Evolutionary conservation across 2,329 filamentous ascomycete species (phyloP).

Genomic region (Fusarium illudens): DNA sequence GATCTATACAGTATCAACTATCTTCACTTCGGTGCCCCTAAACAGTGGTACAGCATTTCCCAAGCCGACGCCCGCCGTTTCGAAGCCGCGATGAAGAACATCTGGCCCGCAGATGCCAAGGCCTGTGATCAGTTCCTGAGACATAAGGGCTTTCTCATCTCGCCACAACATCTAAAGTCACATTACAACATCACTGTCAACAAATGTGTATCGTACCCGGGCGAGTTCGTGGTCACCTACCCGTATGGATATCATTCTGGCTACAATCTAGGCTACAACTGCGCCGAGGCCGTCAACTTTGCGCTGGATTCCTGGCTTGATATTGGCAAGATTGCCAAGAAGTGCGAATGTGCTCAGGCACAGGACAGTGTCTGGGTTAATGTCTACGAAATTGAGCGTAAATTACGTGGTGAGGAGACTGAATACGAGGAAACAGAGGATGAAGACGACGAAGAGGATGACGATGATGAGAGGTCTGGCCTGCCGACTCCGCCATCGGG

Average conservation of each 20-base stretch:
- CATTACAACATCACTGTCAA: conserved; percentile 97
- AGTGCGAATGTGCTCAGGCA: conserved; percentile 93
- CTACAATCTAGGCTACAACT: conserved; percentile 98
- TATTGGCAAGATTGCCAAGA: conserved; percentile 94
- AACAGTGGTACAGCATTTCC: conserved; percentile 99
- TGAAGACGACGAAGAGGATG: conserved; percentile 72
- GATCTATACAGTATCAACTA: conserved; percentile 99
- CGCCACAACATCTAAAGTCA: conserved; percentile 83
- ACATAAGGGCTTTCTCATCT: conserved; percentile 97
- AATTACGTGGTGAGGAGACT: conserved; percentile 86
- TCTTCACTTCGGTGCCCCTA: conserved; percentile 96
- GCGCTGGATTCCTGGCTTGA: conserved; percentile 94
- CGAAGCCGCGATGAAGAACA: conserved; percentile 92
- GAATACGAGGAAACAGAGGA: conserved; percentile 83
- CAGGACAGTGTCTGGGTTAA: conserved; percentile 99
- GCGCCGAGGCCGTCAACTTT: conserved; percentile 98
- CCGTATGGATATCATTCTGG: conserved; percentile 98
- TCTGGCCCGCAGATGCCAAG: conserved; percentile 95
- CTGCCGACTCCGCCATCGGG: conserved; percentile 82
- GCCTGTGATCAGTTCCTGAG: conserved; percentile 95
- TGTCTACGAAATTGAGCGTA: conserved; percentile 94
- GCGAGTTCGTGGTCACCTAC: conserved; percentile 98
- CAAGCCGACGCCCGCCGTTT: conserved; percentile 93
- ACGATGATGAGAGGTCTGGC: conserved; percentile 70
- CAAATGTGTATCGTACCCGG: conserved; percentile 92